phyloP scores from a whole-genome alignment of 176 grass and related monocot genomes.

The Alloteropsis semialata region DNA sequence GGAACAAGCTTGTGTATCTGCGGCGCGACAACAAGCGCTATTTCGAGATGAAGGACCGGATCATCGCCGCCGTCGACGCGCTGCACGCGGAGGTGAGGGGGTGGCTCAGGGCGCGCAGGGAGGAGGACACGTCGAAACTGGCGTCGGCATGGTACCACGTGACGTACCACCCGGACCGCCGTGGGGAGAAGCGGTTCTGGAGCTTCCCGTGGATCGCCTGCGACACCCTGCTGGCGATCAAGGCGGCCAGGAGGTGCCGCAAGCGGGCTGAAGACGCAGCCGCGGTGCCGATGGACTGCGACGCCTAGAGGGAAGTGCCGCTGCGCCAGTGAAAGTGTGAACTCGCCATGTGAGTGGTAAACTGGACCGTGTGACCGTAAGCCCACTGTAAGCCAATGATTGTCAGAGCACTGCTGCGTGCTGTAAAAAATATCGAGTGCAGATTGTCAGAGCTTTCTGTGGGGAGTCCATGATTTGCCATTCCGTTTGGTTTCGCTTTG shows the following conservation, averaged over 20 bases:
- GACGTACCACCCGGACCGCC: slow-evolving; percentile 61
- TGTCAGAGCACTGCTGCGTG: background rate
- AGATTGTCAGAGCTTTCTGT: background rate
- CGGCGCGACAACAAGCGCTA: slow-evolving; percentile 72
- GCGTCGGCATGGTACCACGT: slow-evolving; percentile 93
- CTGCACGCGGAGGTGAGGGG: slow-evolving; percentile 56
- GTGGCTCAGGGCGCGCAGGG: slow-evolving; percentile 42
- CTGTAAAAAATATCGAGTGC: background rate
- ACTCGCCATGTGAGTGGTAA: background rate
- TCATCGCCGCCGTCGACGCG: slow-evolving; percentile 49
- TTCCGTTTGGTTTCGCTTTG: background rate
- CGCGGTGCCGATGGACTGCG: slow-evolving; percentile 9
- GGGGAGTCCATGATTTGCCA: background rate
- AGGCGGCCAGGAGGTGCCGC: slow-evolving; percentile 41
- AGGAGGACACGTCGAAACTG: slow-evolving; percentile 41
- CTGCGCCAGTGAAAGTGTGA: background rate
- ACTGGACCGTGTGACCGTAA: background rate
- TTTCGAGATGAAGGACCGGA: slow-evolving; percentile 91
- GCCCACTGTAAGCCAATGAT: background rate
- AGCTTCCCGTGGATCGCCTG: slow-evolving; percentile 82
- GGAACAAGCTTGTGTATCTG: slow-evolving; percentile 67
- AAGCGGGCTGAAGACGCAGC: background rate
- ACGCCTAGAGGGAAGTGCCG: background rate
- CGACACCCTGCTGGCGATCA: slow-evolving; percentile 60
- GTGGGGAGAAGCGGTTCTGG: slow-evolving; percentile 38